Base-by-base conservation (phyloP, 2,329 filamentous ascomycete genomes). In the Alternaria postmessia region DNA sequence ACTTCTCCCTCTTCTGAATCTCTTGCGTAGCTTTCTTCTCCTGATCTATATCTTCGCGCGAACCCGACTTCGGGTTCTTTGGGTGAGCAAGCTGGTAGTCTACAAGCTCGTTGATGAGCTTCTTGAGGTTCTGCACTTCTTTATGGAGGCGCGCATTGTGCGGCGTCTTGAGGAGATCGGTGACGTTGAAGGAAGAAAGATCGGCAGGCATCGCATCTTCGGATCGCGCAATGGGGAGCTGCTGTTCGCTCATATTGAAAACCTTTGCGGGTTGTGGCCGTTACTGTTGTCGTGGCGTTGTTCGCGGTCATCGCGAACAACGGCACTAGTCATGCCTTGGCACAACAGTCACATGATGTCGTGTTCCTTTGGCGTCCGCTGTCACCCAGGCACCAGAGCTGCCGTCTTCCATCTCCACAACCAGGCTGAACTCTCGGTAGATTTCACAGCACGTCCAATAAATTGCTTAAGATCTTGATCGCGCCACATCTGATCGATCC, bases 1-100 rank as follows among this genome's bases (percentile, higher is more conserved):
- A 83, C 75, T 95, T 96, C 77, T 96, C 92, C 56, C 66, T 66
- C 63, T 64, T 69, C 44, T 68, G 69, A 16, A 77, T 71, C 44
- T 76, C 69, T 18, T 44, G 63, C 28, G 62, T 61, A 4, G 67
- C 60, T 22, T 69, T 62, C 57, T 68, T 74, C 48, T 75, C 72
- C 7, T 54, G 59, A 34, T 73, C 70, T 18, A 69, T 65, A 16
- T 73, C 70, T 2, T 68, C 66, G 46, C 66, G 68, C 12, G 70
- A 63, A 6, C 48, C 47, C 5, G 64, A 53, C 16, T 71, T 71
- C 18, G 62, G 3, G n/a, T 46, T 57, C 38, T 64, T 60, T 1
- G 75, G 74, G 34, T 78, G 67, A 12, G 66, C 69, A 11, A 67
- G 54, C 53, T 76, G 70, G 51, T 72, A 78, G 51, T 75, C 69